These are phyloP conservation scores for Leavenworthia alabamica DNA, from an alignment of 345 rosid genomes.

Conservation along the genomic window DNA sequence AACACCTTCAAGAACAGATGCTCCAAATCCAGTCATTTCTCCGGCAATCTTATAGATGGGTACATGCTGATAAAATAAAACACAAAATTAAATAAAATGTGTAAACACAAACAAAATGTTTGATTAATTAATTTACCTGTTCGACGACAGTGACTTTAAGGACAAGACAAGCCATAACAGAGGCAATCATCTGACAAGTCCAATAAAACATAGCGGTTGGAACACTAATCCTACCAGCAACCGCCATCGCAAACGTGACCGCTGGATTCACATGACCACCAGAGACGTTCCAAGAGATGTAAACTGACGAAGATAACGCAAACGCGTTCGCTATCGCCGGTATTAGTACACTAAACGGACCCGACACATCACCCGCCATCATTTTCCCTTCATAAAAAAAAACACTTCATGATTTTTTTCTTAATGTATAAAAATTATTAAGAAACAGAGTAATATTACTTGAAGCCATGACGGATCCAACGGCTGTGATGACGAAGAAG, in stretches of 20 bases:
- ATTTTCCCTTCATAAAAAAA: constrained; percentile 50
- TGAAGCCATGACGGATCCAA: constrained; percentile 86
- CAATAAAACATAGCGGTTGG: constrained; percentile 82
- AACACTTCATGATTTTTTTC: background rate
- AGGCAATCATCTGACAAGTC: constrained; percentile 75
- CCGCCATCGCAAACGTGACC: constrained; percentile 76
- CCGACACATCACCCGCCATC: constrained; percentile 46
- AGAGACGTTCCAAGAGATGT: constrained; percentile 53
- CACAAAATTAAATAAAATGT: background rate
- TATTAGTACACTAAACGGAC: constrained; percentile 47
- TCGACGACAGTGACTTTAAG: constrained; percentile 50
- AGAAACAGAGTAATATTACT: constrained; percentile 23
- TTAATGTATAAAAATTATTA: background rate
- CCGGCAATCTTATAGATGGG: constrained; percentile 54
- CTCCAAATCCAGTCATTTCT: constrained; percentile 93
- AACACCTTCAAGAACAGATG: constrained; percentile 68
- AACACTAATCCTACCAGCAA: constrained; percentile 66
- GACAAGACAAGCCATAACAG: constrained; percentile 73
- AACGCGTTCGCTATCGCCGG: constrained; percentile 66
- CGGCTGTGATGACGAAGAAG: constrained; percentile 67
- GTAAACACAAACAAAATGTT: background rate
- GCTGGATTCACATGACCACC: constrained; percentile 96
- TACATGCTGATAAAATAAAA: constrained; percentile 34
- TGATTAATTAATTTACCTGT: constrained; percentile 34
- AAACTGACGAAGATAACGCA: constrained; percentile 63